Percentiles rank a stretch among this genome's conserved stretches.
Conservation (phyloP, 1,284 basidiomycete species). For the Trichosporon sp. region DNA sequence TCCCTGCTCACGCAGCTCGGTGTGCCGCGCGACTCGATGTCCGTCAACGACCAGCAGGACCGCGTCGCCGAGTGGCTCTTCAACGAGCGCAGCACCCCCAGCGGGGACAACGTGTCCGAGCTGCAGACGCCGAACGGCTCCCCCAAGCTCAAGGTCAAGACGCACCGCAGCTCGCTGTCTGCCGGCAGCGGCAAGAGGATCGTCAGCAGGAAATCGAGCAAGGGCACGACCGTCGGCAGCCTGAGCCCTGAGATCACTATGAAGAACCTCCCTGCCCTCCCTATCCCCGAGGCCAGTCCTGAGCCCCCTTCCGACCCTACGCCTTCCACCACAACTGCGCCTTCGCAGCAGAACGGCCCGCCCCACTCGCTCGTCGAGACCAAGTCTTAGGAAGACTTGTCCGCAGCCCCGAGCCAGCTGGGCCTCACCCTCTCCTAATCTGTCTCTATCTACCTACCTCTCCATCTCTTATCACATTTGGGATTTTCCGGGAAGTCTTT, state of each 20-base stretch:
- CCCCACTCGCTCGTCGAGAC: neutral
- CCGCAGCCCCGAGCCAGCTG: neutral
- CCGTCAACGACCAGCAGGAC: constrained; percentile 22
- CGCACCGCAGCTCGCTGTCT: neutral
- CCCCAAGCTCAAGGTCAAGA: neutral
- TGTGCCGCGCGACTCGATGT: constrained; percentile 25
- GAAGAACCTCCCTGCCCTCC: constrained; percentile 18
- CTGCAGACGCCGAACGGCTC: neutral
- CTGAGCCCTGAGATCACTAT: constrained; percentile 10
- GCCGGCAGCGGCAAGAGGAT: neutral
- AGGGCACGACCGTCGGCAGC: constrained; percentile 24
- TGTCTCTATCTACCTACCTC: neutral
- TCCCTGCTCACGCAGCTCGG: constrained; percentile 69
- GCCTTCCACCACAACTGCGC: neutral
- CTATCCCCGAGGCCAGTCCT: neutral
- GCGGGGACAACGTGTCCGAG: neutral
- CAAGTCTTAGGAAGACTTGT: neutral
- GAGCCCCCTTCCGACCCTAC: neutral
- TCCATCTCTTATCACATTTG: neutral
- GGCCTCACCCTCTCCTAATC: neutral
- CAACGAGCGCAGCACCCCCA: constrained; percentile 12
- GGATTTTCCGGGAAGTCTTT: neutral
- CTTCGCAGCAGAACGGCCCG: neutral
- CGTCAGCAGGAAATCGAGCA: neutral
- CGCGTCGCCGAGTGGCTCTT: constrained; percentile 40